These are phyloP conservation scores for Lactarius indigo DNA, from an alignment of 768 basidiomycete species.

Conservation along the genomic window DNA sequence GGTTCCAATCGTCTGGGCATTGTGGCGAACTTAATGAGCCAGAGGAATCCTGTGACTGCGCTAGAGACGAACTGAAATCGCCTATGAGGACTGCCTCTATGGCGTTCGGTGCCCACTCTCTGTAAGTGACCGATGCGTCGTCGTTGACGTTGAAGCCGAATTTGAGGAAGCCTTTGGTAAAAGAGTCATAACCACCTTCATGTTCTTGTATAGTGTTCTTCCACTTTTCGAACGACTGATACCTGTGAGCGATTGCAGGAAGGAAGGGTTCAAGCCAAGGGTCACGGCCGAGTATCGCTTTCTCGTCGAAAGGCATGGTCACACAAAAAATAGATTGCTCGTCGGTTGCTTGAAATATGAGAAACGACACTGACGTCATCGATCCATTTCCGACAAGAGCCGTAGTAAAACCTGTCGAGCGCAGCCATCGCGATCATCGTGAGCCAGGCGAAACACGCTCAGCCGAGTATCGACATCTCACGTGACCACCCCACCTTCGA, in stretches of 20 bases:
- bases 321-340: background rate
- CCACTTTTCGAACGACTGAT: slow-evolving; percentile 69
- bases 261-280: slow-evolving; percentile 72
- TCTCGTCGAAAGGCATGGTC: slow-evolving; percentile 45
- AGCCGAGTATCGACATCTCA: background rate
- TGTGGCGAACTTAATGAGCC: background rate
- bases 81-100: slow-evolving; percentile 81
- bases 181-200: slow-evolving; percentile 83
- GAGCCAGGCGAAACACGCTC: background rate
- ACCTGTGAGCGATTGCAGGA: slow-evolving; percentile 62
- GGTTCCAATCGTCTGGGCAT: slow-evolving; percentile 77
- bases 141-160: slow-evolving; percentile 72
- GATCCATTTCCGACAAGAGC: background rate
- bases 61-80: slow-evolving; percentile 81
- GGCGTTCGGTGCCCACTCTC: slow-evolving; percentile 97
- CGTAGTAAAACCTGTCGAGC: background rate
- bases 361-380: slow-evolving; percentile 20
- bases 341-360: slow-evolving; percentile 4
- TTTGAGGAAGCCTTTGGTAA: slow-evolving; percentile 74
- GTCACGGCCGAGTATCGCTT: slow-evolving; percentile 61
- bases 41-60: background rate
- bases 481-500: background rate
- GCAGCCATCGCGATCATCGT: background rate
- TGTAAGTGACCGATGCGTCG: slow-evolving; percentile 71
- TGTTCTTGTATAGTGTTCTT: slow-evolving; percentile 67